phyloP scores from a whole-genome alignment of 78 protist genomes.

The Trichosphaerium sp. region DNA sequence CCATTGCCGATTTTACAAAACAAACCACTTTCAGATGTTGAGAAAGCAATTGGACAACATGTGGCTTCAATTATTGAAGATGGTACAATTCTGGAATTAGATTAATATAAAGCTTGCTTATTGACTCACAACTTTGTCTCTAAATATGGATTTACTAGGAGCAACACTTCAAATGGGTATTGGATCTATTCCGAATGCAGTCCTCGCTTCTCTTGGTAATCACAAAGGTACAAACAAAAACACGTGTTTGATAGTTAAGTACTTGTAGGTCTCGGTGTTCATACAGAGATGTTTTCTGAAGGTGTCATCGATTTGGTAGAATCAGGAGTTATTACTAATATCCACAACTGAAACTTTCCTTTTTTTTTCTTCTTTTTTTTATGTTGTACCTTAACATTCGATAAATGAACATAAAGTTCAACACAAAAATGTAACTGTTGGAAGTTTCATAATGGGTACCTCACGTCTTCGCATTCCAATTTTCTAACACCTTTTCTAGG shows the following conservation, averaged over 20 bases:
- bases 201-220: background rate
- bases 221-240: no score
- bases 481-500: background rate
- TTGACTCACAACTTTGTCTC: no score
- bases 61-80: conserved; percentile 9
- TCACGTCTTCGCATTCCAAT: background rate
- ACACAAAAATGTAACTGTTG: no score
- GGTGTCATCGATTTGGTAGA: conserved; percentile 6
- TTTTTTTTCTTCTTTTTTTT: background rate
- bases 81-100: no score
- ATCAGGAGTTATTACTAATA: conserved; percentile 20
- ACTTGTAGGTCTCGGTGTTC: conserved; percentile 35
- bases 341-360: conserved; percentile 5
- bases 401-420: background rate
- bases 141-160: no score
- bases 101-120: no score
- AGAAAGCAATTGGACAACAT: background rate
- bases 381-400: background rate
- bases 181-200: conserved; percentile 37
- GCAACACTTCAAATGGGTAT: conserved; percentile 37
- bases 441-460: background rate
- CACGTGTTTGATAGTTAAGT: background rate
- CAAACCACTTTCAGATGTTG: background rate
- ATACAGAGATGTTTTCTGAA: conserved; percentile 39
- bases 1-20: background rate